Base-by-base conservation (phyloP, 495 filamentous ascomycete species). In the Penicillium silybi region DNA sequence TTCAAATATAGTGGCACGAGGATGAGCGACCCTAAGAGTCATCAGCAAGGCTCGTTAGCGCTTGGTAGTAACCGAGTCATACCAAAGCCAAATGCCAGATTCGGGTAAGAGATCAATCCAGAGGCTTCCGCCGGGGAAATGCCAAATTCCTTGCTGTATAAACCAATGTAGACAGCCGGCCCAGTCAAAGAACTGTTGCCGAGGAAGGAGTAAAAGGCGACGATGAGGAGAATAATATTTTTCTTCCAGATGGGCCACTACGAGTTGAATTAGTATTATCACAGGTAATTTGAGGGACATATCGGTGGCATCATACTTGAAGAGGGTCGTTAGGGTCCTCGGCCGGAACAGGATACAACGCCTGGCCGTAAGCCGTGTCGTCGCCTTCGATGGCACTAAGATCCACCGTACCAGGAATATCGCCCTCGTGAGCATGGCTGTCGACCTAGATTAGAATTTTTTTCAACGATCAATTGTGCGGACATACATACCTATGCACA, bases 291-390 rank as follows among this genome's bases (percentile, higher is more conserved):
- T 2, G 15, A 26, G 18, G 3, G 4, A 6, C n/a, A 1, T 16
- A 9, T 38, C 18, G 10, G 1, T n/a, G 0, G 17, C 6, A 17
- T 44, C 59, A 22, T 51, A 76, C 76, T 56, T 79, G 77, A 25
- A 84, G 69, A n/a, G 83, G 83, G 61, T 86, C 81, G 51, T 86
- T 86, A 0, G 82, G 83, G 54, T 84, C 81, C 45, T 82, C 79
- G 0, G 80, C 75, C 6, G 83, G 82, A 0, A 85, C 81, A 2
- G 82, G 83, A 52, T 78, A 86, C 19, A 85, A 62, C 3, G 82
- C 83, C 53, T 84, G 81, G 46, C 82, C 83, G 41, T 82, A 78
- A 2, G 68, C 79, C 3, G 78, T 80, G 52, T 84, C 81, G 53
- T 86, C 82, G 44, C 82, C 83, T 66, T 84, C 83, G n/a, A 50